phyloP scores from a whole-genome alignment of 1,284 basidiomycete genomes.

The Sporisorium iseilematis-ciliati region DNA sequence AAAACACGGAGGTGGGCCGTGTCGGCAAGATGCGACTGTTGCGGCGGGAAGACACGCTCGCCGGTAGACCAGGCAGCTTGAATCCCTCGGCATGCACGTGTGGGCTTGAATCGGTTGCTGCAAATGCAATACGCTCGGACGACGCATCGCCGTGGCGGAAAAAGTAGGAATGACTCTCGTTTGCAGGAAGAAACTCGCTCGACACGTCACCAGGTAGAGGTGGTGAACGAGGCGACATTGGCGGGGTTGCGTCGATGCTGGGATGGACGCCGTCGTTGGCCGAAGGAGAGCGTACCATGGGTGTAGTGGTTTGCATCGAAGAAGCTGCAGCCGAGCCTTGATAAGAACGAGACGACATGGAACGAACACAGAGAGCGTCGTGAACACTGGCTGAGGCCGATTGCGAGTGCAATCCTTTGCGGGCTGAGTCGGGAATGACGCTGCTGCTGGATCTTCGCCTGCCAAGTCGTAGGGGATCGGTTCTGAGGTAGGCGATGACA shows the following conservation, averaged over 20 bases:
- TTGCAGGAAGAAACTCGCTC: constrained; percentile 12
- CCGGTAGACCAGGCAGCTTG: constrained; percentile 37
- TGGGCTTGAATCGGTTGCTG: constrained; percentile 22
- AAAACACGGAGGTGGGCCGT: constrained; percentile 33
- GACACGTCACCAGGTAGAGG: not conserved
- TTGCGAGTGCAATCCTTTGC: constrained; percentile 13
- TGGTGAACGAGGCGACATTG: constrained; percentile 21
- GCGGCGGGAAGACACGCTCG: constrained; percentile 32
- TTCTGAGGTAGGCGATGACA: constrained; percentile 38
- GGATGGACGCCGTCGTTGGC: constrained; percentile 1
- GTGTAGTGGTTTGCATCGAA: constrained; percentile 7
- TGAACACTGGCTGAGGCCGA: constrained; percentile 1
- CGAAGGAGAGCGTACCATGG: constrained; percentile 21
- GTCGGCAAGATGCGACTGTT: constrained; percentile 34
- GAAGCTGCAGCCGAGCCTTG: constrained; percentile 20
- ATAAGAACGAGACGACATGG: constrained; percentile 31
- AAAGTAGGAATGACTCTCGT: constrained; percentile 25
- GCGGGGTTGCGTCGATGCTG: constrained; percentile 11
- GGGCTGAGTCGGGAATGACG: not conserved
- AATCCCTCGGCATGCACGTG: constrained; percentile 24
- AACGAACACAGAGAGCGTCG: constrained; percentile 17
- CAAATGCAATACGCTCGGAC: constrained; percentile 14
- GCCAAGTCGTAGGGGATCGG: constrained; percentile 39
- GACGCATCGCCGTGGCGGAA: constrained; percentile 25
- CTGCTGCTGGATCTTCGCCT: constrained; percentile 24